Evolutionary conservation across 495 filamentous ascomycete species (phyloP).

Genomic region (Xylaria bambusicola): DNA sequence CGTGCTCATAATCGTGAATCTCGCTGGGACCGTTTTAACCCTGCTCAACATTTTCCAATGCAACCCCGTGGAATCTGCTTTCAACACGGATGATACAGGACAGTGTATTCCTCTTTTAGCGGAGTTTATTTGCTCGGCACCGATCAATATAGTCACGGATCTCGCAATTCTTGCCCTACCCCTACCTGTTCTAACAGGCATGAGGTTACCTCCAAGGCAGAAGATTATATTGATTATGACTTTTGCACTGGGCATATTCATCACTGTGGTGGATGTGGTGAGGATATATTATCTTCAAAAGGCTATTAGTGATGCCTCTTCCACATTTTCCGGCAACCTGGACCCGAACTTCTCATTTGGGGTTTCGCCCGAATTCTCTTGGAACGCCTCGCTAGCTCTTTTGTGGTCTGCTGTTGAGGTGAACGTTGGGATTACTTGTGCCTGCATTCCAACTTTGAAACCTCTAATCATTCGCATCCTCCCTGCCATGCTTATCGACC

Average conservation of each 20-base stretch:
- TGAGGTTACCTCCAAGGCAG: slow-evolving; percentile 80
- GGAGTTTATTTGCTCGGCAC: slow-evolving; percentile 80
- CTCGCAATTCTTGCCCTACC: slow-evolving; percentile 81
- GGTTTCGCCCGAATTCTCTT: slow-evolving; percentile 48
- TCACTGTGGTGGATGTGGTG: slow-evolving; percentile 84
- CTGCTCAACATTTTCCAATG: slow-evolving; percentile 91
- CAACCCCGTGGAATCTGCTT: slow-evolving; percentile 67
- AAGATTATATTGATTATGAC: slow-evolving; percentile 82
- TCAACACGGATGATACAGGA: slow-evolving; percentile 44
- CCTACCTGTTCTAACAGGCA: slow-evolving; percentile 81
- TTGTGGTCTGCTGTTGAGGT: slow-evolving; percentile 95
- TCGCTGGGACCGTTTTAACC: slow-evolving; percentile 75
- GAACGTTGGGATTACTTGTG: slow-evolving; percentile 84
- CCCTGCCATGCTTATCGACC: slow-evolving; percentile 65
- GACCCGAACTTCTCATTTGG: slow-evolving; percentile 36
- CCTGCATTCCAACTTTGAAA: slow-evolving; percentile 85
- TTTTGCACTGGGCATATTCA: slow-evolving; percentile 81
- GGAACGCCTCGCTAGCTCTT: slow-evolving; percentile 80
- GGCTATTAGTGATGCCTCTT: slow-evolving; percentile 50
- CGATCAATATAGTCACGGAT: slow-evolving; percentile 84
- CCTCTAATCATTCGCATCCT: slow-evolving; percentile 76
- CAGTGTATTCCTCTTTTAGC: slow-evolving; percentile 75
- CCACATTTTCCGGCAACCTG: slow-evolving; percentile 26
- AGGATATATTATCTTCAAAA: slow-evolving; percentile 86
- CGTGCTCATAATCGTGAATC: slow-evolving; percentile 72